phyloP scores from a whole-genome alignment of 1,139 yeast species.

The Kurtzmaniella natalensis region DNA sequence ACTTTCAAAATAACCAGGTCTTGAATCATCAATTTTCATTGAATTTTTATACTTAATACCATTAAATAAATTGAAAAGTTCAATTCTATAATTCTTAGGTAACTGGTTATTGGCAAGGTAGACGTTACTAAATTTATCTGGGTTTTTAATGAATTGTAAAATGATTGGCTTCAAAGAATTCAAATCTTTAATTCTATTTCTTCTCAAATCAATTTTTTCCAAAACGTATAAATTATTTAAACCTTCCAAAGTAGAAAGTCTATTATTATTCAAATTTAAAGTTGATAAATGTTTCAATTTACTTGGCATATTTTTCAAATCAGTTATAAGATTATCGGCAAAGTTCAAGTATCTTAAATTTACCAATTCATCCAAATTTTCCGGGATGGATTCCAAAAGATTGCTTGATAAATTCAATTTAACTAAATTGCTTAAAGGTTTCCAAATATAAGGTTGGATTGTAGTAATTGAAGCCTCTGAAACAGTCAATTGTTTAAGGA shows the following conservation, averaged over 20 bases:
- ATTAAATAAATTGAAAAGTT: constrained; percentile 49
- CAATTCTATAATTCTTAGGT: constrained; percentile 48
- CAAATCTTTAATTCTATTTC: constrained; percentile 38
- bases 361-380: constrained; percentile 45
- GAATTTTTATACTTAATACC: constrained; percentile 48
- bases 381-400: constrained; percentile 46
- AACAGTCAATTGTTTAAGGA: constrained; percentile 53
- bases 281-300: constrained; percentile 42
- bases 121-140: constrained; percentile 27
- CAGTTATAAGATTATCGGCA: constrained; percentile 49
- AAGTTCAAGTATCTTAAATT: constrained; percentile 53
- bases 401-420: constrained; percentile 58
- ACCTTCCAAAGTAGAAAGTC: constrained; percentile 41
- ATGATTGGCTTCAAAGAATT: constrained; percentile 33
- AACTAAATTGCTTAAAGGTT: constrained; percentile 46
- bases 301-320: constrained; percentile 35
- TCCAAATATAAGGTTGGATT: constrained; percentile 44
- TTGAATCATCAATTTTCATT: constrained; percentile 55
- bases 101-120: constrained; percentile 42
- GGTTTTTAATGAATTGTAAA: constrained; percentile 29
- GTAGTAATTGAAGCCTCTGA: constrained; percentile 49
- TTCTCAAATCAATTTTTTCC: constrained; percentile 56
- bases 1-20: constrained; percentile 62
- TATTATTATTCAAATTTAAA: constrained; percentile 54
- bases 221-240: constrained; percentile 42